A percentile compares a stretch with the other conserved stretches of the same genome.
These are phyloP conservation scores for Monosporascus sp. DNA, from an alignment of 2,329 filamentous ascomycete species.

Conservation along the genomic window DNA sequence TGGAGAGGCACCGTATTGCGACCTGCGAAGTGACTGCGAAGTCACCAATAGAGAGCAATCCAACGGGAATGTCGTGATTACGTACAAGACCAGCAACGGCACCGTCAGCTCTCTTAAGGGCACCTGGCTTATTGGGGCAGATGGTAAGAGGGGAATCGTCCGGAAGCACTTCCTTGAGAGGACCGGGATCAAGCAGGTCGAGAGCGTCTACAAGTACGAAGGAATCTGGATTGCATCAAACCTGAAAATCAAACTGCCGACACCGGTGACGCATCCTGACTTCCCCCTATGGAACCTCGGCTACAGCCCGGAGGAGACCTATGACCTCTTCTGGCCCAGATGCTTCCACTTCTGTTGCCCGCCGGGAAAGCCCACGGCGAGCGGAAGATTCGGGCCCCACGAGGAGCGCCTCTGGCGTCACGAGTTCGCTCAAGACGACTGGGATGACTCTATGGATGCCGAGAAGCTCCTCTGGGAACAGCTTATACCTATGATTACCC, in stretches of 20 bases:
- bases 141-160: slow-evolving; percentile 42
- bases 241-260: slow-evolving; percentile 37
- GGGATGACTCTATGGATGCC: slow-evolving; percentile 24
- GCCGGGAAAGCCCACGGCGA: slow-evolving; percentile 35
- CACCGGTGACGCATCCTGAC: slow-evolving; percentile 38
- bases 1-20: slow-evolving; percentile 10
- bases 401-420: slow-evolving; percentile 38
- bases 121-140: slow-evolving; percentile 35
- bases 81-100: slow-evolving; percentile 12
- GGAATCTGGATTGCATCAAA: slow-evolving; percentile 46
- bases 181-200: slow-evolving; percentile 33
- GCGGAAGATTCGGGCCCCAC: slow-evolving; percentile 38
- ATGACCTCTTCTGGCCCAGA: slow-evolving; percentile 41
- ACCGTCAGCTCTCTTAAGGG: slow-evolving; percentile 4
- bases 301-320: slow-evolving; percentile 40
- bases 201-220: slow-evolving; percentile 28
- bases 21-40: slow-evolving; percentile 14
- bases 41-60: slow-evolving; percentile 12
- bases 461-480: slow-evolving; percentile 27
- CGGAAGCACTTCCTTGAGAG: slow-evolving; percentile 41
- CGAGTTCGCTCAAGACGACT: slow-evolving; percentile 29
- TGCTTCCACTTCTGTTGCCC: slow-evolving; percentile 41
- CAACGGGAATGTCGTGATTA: slow-evolving; percentile 2
- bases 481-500: slow-evolving; percentile 25
- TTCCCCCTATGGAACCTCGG: slow-evolving; percentile 44